Percentiles rank a stretch among this genome's conserved stretches.
These are phyloP conservation scores for Oidiodendron maius DNA, from an alignment of 495 filamentous ascomycete species.

Conservation along the genomic window DNA sequence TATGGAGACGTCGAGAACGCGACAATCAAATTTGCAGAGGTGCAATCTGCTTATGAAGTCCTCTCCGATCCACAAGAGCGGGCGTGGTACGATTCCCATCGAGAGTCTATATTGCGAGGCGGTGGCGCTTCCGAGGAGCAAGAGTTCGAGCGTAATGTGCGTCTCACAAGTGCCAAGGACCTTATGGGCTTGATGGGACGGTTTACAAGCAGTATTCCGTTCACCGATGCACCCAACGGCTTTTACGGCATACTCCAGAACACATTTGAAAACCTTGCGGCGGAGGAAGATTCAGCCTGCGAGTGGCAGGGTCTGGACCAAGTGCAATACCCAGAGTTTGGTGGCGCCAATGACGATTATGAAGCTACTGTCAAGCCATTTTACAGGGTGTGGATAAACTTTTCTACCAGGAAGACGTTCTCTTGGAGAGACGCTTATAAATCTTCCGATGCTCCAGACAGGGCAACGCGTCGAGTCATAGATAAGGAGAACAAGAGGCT, in stretches of 20 bases:
- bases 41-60: slow-evolving; percentile 90
- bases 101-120: slow-evolving; percentile 66
- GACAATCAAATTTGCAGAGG: slow-evolving; percentile 79
- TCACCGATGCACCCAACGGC: slow-evolving; percentile 67
- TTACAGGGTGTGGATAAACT: slow-evolving; percentile 75
- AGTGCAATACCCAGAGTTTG: slow-evolving; percentile 74
- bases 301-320: slow-evolving; percentile 53
- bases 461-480: slow-evolving; percentile 75
- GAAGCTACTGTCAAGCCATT: slow-evolving; percentile 71
- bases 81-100: slow-evolving; percentile 95
- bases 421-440: slow-evolving; percentile 83
- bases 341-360: slow-evolving; percentile 57
- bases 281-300: slow-evolving; percentile 70
- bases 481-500: slow-evolving; percentile 90
- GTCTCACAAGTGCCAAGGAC: slow-evolving; percentile 71
- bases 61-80: slow-evolving; percentile 93
- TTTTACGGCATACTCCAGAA: slow-evolving; percentile 75
- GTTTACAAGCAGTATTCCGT: slow-evolving; percentile 70
- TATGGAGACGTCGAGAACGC: slow-evolving; percentile 77
- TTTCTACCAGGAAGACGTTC: slow-evolving; percentile 80
- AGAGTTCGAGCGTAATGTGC: slow-evolving; percentile 56
- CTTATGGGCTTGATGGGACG: slow-evolving; percentile 66
- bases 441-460: slow-evolving; percentile 79
- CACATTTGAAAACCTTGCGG: slow-evolving; percentile 73
- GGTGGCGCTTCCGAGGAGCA: slow-evolving; percentile 40